Evolutionary conservation across 306 rosid species (phyloP).

Genomic region (Sophora flavescens): DNA sequence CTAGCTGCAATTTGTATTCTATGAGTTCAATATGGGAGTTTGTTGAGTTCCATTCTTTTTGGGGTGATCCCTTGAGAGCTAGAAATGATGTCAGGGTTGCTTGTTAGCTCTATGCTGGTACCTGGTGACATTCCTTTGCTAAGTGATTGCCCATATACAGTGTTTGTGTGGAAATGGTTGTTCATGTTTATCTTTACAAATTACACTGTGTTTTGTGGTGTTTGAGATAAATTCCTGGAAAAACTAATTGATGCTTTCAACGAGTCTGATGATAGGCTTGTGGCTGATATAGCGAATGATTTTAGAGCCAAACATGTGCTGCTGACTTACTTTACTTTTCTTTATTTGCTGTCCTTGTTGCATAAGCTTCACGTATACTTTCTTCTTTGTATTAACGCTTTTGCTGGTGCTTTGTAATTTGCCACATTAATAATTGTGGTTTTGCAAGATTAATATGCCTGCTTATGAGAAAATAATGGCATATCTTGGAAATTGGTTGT

Average conservation of each 20-base stretch:
- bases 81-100: neutral
- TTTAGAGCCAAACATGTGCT: neutral
- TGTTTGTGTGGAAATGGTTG: neutral
- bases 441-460: neutral
- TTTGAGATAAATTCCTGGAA: neutral
- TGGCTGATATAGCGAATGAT: constrained; percentile 1
- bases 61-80: neutral
- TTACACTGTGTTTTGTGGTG: neutral
- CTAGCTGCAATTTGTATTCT: neutral
- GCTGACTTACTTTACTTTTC: neutral
- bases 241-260: neutral
- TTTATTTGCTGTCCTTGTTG: constrained; percentile 1
- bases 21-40: neutral
- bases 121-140: constrained; percentile 1
- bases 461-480: neutral
- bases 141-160: neutral
- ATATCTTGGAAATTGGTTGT: constrained; percentile 6
- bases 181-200: neutral
- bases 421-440: neutral
- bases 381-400: neutral
- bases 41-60: constrained; percentile 9
- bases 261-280: neutral
- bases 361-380: neutral
- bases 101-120: neutral
- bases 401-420: constrained; percentile 14